These are phyloP conservation scores for Blepharisma stoltei DNA, from an alignment of 73 alveolate species.

Conservation along the genomic window DNA sequence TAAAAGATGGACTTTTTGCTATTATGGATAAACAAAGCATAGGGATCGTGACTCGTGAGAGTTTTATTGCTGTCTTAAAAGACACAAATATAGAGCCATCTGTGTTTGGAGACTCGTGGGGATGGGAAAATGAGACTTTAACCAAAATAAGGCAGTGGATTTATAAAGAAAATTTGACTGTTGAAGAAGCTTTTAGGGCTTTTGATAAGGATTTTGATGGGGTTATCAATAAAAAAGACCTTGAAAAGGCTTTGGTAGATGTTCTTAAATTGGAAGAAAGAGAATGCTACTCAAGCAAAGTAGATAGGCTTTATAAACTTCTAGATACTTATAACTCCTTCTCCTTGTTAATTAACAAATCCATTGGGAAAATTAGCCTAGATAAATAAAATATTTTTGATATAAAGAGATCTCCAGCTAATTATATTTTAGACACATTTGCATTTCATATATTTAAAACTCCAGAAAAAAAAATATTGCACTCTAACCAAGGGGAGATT, in stretches of 20 bases:
- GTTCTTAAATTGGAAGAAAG: conserved; percentile 54
- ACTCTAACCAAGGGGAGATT: too few species aligned
- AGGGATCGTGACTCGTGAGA: conserved; percentile 77
- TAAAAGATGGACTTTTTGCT: conserved; percentile 80
- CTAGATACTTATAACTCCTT: conserved; percentile 67
- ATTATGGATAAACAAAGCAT: conserved; percentile 70
- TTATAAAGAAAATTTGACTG: conserved; percentile 51
- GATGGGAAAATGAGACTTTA: conserved; percentile 78
- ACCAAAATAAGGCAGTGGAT: conserved; percentile 72
- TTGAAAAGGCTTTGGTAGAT: conserved; percentile 55
- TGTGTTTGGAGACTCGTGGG: conserved; percentile 66
- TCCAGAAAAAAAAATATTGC: too few species aligned
- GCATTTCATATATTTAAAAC: too few species aligned
- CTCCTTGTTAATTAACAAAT: too few species aligned
- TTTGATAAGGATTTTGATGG: conserved; percentile 88
- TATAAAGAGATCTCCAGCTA: too few species aligned
- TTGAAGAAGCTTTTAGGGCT: conserved; percentile 75
- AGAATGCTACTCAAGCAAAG: conserved; percentile 44
- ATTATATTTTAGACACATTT: too few species aligned
- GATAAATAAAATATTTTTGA: too few species aligned
- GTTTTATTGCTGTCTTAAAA: conserved; percentile 54
- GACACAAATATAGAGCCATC: conserved; percentile 33
- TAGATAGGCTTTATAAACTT: conserved; percentile 77
- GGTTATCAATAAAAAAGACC: conserved; percentile 58
- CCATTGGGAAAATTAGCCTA: too few species aligned